A percentile compares a stretch with the other conserved stretches of the same genome.
phyloP scores from a whole-genome alignment of 208 protist genomes.

The Jaenimonas drosophilae region DNA sequence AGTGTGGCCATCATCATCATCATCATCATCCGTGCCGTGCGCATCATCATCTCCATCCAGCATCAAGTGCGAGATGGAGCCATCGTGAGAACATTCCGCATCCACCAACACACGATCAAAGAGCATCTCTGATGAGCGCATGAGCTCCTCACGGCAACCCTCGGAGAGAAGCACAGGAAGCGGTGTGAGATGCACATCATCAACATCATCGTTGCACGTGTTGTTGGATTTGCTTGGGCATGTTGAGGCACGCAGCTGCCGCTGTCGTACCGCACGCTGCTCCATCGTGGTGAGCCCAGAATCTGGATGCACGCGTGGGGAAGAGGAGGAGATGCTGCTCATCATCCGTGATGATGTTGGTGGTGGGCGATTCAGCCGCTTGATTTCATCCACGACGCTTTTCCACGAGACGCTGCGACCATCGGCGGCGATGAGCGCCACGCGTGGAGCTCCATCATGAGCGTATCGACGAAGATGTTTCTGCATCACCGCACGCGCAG shows the following conservation, averaged over 20 bases:
- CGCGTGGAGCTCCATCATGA: constrained; percentile 5
- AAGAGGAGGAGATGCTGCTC: background rate
- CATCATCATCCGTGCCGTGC: background rate
- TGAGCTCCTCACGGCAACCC: background rate
- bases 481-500: constrained; percentile 26
- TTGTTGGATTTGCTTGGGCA: background rate
- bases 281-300: too few species aligned
- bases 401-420: constrained; percentile 8
- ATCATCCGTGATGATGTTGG: background rate
- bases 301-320: too few species aligned
- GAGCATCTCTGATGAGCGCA: background rate
- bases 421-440: constrained; percentile 44
- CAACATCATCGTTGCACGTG: too few species aligned
- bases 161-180: background rate
- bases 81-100: constrained; percentile 88
- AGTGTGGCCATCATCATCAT: background rate
- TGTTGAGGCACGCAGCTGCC: background rate
- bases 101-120: constrained; percentile 87
- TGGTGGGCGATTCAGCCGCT: constrained; percentile 7
- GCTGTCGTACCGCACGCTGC: background rate
- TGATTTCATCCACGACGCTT: background rate
- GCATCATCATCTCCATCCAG: constrained; percentile 6
- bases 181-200: background rate
- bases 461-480: constrained; percentile 14
- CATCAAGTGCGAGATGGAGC: constrained; percentile 63